These are phyloP conservation scores for Xylariaceae sp. DNA, from an alignment of 2,329 filamentous ascomycete genomes.

Conservation along the genomic window DNA sequence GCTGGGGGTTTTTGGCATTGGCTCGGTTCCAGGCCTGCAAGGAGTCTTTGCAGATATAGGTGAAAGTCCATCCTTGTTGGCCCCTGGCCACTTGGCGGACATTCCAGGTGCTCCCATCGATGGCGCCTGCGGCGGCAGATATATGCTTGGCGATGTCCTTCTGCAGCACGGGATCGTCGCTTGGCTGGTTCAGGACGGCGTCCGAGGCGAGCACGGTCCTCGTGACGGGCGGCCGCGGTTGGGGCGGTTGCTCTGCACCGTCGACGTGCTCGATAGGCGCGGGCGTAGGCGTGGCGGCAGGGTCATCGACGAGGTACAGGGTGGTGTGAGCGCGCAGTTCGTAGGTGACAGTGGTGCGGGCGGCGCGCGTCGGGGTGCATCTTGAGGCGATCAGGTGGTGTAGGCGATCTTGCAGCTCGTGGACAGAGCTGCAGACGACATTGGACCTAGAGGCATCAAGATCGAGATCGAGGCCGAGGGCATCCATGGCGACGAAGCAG, in stretches of 20 bases:
- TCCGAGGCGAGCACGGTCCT: conserved; percentile 45
- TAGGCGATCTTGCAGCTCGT: conserved; percentile 49
- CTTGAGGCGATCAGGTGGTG: conserved; percentile 40
- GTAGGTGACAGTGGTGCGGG: conserved; percentile 47
- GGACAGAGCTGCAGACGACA: conserved; percentile 36
- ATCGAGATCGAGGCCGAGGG: conserved; percentile 28
- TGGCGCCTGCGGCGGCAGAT: conserved; percentile 39
- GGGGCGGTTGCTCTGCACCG: conserved; percentile 19
- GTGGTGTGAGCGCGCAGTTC: conserved; percentile 45
- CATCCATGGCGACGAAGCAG: conserved; percentile 26
- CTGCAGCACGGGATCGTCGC: conserved; percentile 48
- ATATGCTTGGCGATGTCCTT: conserved; percentile 50
- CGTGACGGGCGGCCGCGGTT: conserved; percentile 28
- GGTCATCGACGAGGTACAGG: conserved; percentile 41
- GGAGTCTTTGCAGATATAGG: conserved; percentile 54
- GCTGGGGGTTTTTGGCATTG: conserved; percentile 40
- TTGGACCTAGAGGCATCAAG: conserved; percentile 31
- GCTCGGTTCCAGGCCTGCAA: conserved; percentile 50
- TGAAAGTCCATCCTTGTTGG: conserved; percentile 52
- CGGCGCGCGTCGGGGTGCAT: conserved; percentile 46
- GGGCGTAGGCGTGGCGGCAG: conserved; percentile 32
- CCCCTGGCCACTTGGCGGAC: conserved; percentile 43
- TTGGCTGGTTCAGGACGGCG: conserved; percentile 47
- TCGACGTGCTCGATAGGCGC: conserved; percentile 20
- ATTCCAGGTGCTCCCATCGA: conserved; percentile 50